phyloP scores from a whole-genome alignment of 768 basidiomycete genomes.

The Termitomyces sp. region DNA sequence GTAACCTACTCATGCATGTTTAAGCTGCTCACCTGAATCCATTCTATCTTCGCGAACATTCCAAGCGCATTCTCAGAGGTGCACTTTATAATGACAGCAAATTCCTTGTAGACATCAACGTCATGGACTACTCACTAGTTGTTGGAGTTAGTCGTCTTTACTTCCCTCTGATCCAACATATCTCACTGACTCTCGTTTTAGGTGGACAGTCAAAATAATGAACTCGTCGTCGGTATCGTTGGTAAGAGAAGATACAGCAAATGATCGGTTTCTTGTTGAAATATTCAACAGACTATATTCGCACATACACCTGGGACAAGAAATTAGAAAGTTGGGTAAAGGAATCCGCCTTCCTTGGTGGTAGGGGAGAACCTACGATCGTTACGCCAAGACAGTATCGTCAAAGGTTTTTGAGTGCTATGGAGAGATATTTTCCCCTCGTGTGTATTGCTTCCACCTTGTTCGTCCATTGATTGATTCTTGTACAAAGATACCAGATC shows the following conservation, averaged over 20 bases:
- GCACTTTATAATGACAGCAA: slow-evolving; percentile 94
- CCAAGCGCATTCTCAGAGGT: slow-evolving; percentile 86
- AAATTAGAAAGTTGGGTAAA: slow-evolving; percentile 98
- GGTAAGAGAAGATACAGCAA: slow-evolving; percentile 49
- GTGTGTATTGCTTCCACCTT: slow-evolving; percentile 36
- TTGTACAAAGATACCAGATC: slow-evolving; percentile 66
- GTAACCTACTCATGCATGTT: background rate
- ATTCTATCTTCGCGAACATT: slow-evolving; percentile 94
- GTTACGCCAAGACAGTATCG: slow-evolving; percentile 95
- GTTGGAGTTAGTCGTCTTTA: slow-evolving; percentile 56
- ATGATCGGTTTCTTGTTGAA: slow-evolving; percentile 4
- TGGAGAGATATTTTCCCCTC: slow-evolving; percentile 88
- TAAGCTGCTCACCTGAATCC: slow-evolving; percentile 82
- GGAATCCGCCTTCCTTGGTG: slow-evolving; percentile 87
- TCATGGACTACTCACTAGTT: slow-evolving; percentile 97
- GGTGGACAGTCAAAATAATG: slow-evolving; percentile 85
- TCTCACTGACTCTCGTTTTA: slow-evolving; percentile 13
- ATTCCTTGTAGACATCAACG: slow-evolving; percentile 90
- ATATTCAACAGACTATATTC: slow-evolving; percentile 71
- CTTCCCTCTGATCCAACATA: background rate
- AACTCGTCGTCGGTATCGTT: slow-evolving; percentile 95
- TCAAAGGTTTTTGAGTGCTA: slow-evolving; percentile 79
- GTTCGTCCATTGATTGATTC: slow-evolving; percentile 2
- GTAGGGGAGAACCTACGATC: slow-evolving; percentile 91
- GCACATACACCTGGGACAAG: slow-evolving; percentile 98